Evolutionary conservation across 139 green algal species (phyloP).

Genomic region (Volvox reticuliferus): DNA sequence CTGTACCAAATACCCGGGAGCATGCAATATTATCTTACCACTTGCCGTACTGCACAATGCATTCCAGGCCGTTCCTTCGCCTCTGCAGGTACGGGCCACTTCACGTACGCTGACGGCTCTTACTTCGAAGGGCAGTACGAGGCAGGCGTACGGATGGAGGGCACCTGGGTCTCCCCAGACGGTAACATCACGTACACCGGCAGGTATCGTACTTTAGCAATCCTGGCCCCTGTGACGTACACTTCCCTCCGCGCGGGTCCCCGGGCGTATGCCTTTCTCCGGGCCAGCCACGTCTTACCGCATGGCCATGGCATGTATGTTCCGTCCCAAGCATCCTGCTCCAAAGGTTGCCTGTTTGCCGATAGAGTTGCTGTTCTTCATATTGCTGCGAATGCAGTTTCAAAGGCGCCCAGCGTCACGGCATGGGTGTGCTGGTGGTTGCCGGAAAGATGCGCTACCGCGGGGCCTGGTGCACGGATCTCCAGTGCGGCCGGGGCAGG

Average conservation of each 20-base stretch:
- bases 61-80: too few relatives aligned
- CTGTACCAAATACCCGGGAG: too few relatives aligned
- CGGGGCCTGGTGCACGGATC: background rate
- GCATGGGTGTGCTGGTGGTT: constrained; percentile 31
- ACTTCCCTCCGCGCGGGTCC: background rate
- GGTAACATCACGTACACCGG: constrained; percentile 34
- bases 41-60: too few relatives aligned
- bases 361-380: too few relatives aligned
- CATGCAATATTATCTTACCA: too few relatives aligned
- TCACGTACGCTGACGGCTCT: background rate
- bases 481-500: background rate
- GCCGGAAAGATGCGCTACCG: constrained; percentile 6
- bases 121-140: constrained; percentile 37
- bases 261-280: too few relatives aligned
- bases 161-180: background rate
- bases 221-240: background rate
- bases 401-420: constrained; percentile 35
- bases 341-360: too few relatives aligned
- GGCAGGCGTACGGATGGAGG: background rate
- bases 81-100: constrained; percentile 26
- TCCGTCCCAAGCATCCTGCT: too few relatives aligned
- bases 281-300: too few relatives aligned
- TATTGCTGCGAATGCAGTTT: background rate
- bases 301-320: too few relatives aligned
- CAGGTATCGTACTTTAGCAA: background rate